phyloP scores from a whole-genome alignment of 768 basidiomycete species.

The Lactarius sp. region DNA sequence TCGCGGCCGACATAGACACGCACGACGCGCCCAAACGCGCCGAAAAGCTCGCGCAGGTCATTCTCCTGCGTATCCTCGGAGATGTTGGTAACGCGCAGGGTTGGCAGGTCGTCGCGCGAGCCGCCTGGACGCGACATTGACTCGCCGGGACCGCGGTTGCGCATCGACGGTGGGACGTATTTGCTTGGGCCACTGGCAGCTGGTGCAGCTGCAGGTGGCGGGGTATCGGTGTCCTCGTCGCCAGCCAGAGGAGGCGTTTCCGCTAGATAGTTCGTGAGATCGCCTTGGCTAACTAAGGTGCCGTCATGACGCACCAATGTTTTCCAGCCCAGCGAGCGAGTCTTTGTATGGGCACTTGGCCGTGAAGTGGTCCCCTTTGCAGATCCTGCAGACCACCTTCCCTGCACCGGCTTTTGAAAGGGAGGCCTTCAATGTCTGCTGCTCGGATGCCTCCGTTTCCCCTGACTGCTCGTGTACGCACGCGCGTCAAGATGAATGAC shows the following conservation, averaged over 20 bases:
- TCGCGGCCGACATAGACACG: constrained; percentile 94
- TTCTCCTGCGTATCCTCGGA: constrained; percentile 93
- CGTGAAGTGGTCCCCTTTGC: constrained; percentile 97
- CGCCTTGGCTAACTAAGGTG: not conserved
- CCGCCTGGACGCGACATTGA: constrained; percentile 35
- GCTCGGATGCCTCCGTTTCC: constrained; percentile 64
- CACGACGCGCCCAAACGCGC: constrained; percentile 76
- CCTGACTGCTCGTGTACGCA: constrained; percentile 37
- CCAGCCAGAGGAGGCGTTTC: constrained; percentile 39
- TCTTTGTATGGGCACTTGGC: constrained; percentile 99
- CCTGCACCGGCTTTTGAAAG: constrained; percentile 73
- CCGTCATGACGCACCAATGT: constrained; percentile 41
- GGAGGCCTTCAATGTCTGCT: constrained; percentile 60
- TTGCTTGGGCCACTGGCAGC: constrained; percentile 24
- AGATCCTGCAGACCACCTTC: constrained; percentile 87
- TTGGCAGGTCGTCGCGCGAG: constrained; percentile 87
- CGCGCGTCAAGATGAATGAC: not conserved
- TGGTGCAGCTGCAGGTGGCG: constrained; percentile 14
- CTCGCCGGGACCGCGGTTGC: constrained; percentile 26
- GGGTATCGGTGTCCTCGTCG: constrained; percentile 35
- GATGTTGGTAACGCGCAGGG: constrained; percentile 94
- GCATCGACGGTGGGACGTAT: constrained; percentile 27
- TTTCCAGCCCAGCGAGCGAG: constrained; percentile 71
- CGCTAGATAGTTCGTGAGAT: constrained; percentile 19
- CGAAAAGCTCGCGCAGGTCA: constrained; percentile 90